Conservation (phyloP, 2,329 filamentous ascomycete genomes). For the Talaromyces sp. region DNA sequence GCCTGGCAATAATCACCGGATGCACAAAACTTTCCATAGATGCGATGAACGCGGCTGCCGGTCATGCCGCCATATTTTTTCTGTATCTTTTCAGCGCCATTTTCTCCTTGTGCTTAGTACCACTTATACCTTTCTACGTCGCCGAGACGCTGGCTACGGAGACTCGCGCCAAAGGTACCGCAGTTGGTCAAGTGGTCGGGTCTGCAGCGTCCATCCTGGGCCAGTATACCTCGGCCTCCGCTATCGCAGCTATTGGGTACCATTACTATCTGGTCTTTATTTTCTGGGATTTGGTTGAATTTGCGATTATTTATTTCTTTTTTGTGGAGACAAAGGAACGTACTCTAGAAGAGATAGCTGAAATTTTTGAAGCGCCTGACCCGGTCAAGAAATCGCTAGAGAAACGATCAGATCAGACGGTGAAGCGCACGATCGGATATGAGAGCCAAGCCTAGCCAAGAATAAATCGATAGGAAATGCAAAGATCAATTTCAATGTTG, state of each 20-base stretch:
- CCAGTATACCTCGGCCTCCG: constrained; percentile 7
- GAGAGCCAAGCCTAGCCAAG: background rate
- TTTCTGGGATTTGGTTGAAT: constrained; percentile 11
- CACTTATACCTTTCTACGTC: constrained; percentile 10
- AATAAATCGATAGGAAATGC: background rate
- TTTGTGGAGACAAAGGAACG: constrained; percentile 11
- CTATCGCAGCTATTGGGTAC: constrained; percentile 8
- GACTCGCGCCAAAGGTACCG: constrained; percentile 8
- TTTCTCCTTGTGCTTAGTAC: constrained; percentile 28
- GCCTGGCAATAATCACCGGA: constrained; percentile 8
- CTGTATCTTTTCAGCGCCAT: constrained; percentile 39
- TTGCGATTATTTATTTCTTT: constrained; percentile 9
- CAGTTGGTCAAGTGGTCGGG: constrained; percentile 6
- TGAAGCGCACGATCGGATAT: constrained; percentile 3
- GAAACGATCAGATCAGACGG: constrained; percentile 3
- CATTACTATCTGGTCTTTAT: constrained; percentile 9
- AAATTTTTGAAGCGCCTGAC: constrained; percentile 10
- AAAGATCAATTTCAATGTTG: background rate
- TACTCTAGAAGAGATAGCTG: constrained; percentile 10
- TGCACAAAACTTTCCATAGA: constrained; percentile 9
- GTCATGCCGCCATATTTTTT: constrained; percentile 38
- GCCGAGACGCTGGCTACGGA: constrained; percentile 7
- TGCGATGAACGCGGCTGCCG: constrained; percentile 17
- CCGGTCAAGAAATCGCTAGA: constrained; percentile 8
- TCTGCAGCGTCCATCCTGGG: constrained; percentile 9